phyloP scores from a whole-genome alignment of 2,329 filamentous ascomycete genomes.

The Penicillium sp. region DNA sequence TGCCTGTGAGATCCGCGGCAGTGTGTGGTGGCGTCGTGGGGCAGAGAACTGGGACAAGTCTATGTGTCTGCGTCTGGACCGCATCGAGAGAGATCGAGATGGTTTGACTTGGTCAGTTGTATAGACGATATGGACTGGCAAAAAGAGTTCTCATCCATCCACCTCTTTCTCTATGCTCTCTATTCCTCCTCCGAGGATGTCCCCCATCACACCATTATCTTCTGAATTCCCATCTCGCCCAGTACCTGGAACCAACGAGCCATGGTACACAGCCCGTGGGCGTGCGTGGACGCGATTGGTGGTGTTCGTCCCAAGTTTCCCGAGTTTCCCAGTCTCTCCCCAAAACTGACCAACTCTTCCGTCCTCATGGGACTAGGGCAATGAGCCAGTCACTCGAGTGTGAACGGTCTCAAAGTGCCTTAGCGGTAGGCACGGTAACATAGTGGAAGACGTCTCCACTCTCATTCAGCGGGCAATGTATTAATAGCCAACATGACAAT shows the following conservation, averaged over 20 bases:
- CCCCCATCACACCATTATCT: background rate
- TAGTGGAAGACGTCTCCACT: background rate
- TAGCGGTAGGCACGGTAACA: background rate
- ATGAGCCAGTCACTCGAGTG: background rate
- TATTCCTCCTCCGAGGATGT: background rate
- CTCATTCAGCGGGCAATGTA: background rate
- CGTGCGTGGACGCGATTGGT: conserved; percentile 19
- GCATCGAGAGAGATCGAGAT: background rate
- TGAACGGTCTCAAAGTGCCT: background rate
- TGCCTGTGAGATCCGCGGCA: conserved; percentile 2
- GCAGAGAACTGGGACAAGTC: background rate
- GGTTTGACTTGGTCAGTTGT: no score
- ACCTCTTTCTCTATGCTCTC: background rate
- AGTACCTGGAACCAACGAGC: conserved; percentile 5
- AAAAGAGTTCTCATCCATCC: background rate
- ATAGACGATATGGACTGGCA: background rate
- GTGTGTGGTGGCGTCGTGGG: background rate
- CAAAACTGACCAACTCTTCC: background rate
- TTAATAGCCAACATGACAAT: background rate
- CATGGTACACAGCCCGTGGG: conserved; percentile 18
- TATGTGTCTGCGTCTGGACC: no score
- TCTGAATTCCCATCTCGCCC: background rate
- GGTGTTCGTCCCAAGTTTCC: conserved; percentile 20
- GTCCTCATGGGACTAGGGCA: background rate
- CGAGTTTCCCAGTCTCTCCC: background rate